A percentile compares a stretch with the other conserved stretches of the same genome.
Conservation (phyloP, 129 eudicot genomes). For the Ambrosia trifida region DNA sequence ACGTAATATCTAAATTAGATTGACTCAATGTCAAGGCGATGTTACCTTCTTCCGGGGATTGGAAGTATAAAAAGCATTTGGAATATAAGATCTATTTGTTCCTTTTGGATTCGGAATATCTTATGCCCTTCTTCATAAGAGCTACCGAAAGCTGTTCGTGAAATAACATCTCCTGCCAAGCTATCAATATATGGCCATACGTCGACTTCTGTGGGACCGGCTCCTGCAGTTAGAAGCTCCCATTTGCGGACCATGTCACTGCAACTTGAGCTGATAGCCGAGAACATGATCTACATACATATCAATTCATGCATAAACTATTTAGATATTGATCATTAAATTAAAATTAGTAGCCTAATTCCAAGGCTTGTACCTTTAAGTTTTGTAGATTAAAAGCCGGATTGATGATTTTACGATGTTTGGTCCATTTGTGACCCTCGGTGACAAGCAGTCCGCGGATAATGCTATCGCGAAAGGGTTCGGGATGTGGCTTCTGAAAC, state of each 20-base stretch:
- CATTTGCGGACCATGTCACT: constrained; percentile 46
- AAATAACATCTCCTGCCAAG: constrained; percentile 34
- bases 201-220: constrained; percentile 25
- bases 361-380: constrained; percentile 30
- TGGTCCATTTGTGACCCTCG: constrained; percentile 60
- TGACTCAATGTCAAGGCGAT: no score
- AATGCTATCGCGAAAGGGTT: constrained; percentile 41
- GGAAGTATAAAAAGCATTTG: constrained; percentile 17
- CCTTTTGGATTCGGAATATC: constrained; percentile 33
- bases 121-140: constrained; percentile 32
- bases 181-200: constrained; percentile 34
- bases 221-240: constrained; percentile 25
- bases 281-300: constrained; percentile 23
- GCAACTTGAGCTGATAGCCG: constrained; percentile 45
- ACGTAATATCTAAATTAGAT: no score
- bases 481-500: constrained; percentile 49
- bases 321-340: not conserved
- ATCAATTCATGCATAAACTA: not conserved
- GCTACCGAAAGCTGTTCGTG: constrained; percentile 36
- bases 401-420: constrained; percentile 50
- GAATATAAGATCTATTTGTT: constrained; percentile 25
- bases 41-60: constrained; percentile 35
- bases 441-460: constrained; percentile 40
- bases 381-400: constrained; percentile 59
- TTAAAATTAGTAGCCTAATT: no score